Evolutionary conservation across 495 filamentous ascomycete species (phyloP), one percentile per base, ranked within the genome.

Genomic region (Neurospora cerealis): DNA sequence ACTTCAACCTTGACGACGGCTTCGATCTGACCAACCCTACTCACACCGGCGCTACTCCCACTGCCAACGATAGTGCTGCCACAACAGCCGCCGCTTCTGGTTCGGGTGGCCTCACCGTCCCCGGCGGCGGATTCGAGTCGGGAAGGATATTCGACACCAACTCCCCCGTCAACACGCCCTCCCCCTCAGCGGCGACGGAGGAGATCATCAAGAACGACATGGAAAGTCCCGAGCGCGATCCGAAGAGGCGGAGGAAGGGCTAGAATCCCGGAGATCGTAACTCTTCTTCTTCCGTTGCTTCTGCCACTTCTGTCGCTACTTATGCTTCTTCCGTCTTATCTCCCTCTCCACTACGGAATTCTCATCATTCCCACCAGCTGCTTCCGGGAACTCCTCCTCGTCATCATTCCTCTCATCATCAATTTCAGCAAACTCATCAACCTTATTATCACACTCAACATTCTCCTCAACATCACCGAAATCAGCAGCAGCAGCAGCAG

Each of bases 131-230:
- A 5, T 69, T 77, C 21, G 78, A 81, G n/a, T 15, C 75, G 4
- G 76, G 80, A 5, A 75, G 79, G 66, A 74, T 81, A 36, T 73
- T 80, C 37, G 81, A 83, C 71, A 79, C 79, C 32, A 79, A 80
- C 21, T 80, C 78, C 24, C 73, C 77, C 8, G 75, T 77, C 15
- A 81, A 82, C 70, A 83, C 81, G 3, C 84, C 85, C 0, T 86
- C 84, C 70, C 80, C 54, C 11, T 36, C 83, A 34, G 80, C 82
- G n/a, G 83, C 77, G 2, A 85, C 84, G 3, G 85, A 87, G 76
- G 85, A 86, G 77, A 83, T 86, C 42, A 32, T 76, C 0, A 75
- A 83, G 70, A 75, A 81, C 32, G 84, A 83, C 39, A 46, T 79
- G 17, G 78, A 80, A 15, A 86, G 82, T 48, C 83, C 84, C 0